Conservation (phyloP, 2,329 filamentous ascomycete genomes). For the Colletotrichum sp. region DNA sequence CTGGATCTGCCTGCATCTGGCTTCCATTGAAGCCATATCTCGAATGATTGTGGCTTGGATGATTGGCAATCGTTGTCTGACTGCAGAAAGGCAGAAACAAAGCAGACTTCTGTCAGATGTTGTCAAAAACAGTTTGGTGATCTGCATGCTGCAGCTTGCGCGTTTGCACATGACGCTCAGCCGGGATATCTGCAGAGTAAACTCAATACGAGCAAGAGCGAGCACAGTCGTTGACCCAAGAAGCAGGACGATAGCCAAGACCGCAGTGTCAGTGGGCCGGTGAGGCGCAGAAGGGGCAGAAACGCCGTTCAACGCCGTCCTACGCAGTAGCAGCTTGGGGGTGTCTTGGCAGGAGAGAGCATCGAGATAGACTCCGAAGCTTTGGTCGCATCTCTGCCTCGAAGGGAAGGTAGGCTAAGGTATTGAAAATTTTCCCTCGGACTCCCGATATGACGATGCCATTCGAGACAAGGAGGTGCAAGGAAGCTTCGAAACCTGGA, state of each 20-base stretch:
- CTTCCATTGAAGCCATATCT: neutral
- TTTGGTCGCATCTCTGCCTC: neutral
- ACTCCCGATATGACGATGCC: neutral
- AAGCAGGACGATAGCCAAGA: neutral
- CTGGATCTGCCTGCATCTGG: neutral
- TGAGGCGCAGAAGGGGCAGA: conserved; percentile 10
- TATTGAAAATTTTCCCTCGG: neutral
- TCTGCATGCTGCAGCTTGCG: neutral
- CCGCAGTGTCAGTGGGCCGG: conserved; percentile 3
- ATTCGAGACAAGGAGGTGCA: neutral
- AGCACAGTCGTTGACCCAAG: neutral
- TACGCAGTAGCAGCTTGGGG: conserved; percentile 14
- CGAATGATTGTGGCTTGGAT: neutral
- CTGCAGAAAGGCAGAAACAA: neutral
- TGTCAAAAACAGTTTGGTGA: neutral
- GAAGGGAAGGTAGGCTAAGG: neutral
- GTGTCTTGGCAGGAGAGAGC: neutral
- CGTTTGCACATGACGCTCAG: neutral
- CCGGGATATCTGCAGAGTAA: neutral
- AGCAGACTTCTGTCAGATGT: neutral
- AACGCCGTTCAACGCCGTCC: neutral
- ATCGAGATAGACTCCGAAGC: neutral
- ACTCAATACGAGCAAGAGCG: neutral
- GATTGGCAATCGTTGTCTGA: neutral
- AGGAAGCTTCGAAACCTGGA: neutral